Evolutionary conservation across 768 basidiomycete genomes (phyloP), one percentile per base, ranked within the genome.

Genomic region (Russula virescens): DNA sequence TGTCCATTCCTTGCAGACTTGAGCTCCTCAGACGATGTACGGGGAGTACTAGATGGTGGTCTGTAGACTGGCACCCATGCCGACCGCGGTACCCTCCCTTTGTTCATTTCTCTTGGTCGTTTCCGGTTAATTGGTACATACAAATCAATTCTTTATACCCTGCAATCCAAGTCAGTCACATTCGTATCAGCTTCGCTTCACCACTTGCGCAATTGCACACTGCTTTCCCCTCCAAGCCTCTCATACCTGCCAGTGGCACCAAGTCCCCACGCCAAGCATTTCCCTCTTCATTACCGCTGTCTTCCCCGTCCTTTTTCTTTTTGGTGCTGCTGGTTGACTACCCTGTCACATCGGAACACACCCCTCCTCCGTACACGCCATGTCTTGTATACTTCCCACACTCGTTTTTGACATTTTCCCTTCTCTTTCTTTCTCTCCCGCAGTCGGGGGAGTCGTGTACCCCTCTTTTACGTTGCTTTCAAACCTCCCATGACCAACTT

Each of bases 1-100:
- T 87, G 94, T 60, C 93, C 94, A 31, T 98, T 99, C 82, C 81
- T 99, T 65, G 78, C 90, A 40, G 97, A 99, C 75, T 81, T 99
- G 40, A 82, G 78, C 38, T 78, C 81, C 26, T 93, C 94, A 38
- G 87, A 87, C 61, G 97, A 99, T 74, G 90, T 98, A 51, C 82
- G 97, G 62, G 94, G 91, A 49, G 87, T 97, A 43, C 80, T 98
- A 66, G 92, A 96, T 71, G 91, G 89, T 63, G 87, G 88, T 69
- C 81, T 89, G 75, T 89, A 77, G 77, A 58, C 52, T 43, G 50
- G 49, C 58, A 50, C 42, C 38, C 28, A 25, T 35, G 53, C 53
- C 42, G 58, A 38, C 40, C 19, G 58, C 61, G 46, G 64, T 57
- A 47, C 55, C 56, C 64, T 61, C 54, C 31, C 45, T 57, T 49